Evolutionary conservation across 192 early-diverging fungal genomes (phyloP).

Genomic region (Backusella parvicylindrica): DNA sequence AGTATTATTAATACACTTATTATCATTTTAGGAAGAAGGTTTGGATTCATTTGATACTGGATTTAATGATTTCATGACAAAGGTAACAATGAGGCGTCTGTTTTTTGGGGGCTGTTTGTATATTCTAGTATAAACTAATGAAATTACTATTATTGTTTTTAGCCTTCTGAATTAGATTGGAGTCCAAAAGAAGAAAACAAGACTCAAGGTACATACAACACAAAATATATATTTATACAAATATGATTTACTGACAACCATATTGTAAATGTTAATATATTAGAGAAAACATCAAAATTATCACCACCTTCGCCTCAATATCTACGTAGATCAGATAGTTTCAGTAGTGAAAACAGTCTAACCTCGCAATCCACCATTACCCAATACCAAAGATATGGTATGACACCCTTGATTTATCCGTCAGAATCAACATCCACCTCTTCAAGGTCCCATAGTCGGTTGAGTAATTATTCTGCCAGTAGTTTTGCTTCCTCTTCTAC

Average conservation of each 20-base stretch:
- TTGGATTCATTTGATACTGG: not conserved
- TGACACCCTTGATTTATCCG: slow-evolving; percentile 19
- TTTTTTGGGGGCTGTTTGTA: not conserved
- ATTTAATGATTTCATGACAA: slow-evolving; percentile 13
- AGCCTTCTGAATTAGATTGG: slow-evolving; percentile 13
- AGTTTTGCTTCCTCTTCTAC: slow-evolving; percentile 18
- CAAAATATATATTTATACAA: not conserved
- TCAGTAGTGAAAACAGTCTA: slow-evolving; percentile 29
- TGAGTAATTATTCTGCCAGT: slow-evolving; percentile 32
- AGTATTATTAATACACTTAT: not conserved
- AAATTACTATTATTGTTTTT: not conserved
- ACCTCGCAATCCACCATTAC: slow-evolving; percentile 26
- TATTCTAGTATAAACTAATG: not conserved
- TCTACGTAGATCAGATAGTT: slow-evolving; percentile 19
- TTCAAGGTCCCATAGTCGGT: slow-evolving; percentile 24
- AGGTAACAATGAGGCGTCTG: slow-evolving; percentile 6
- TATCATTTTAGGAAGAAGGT: not conserved
- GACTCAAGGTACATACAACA: not conserved
- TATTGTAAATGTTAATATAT: no score
- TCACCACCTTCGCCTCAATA: not conserved
- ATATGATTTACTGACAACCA: not conserved
- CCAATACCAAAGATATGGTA: slow-evolving; percentile 9
- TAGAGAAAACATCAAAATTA: not conserved
- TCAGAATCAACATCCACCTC: slow-evolving; percentile 25
- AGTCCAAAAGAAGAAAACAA: not conserved